Base-by-base conservation (phyloP, 345 rosid genomes). In the Nasturtium officinale region DNA sequence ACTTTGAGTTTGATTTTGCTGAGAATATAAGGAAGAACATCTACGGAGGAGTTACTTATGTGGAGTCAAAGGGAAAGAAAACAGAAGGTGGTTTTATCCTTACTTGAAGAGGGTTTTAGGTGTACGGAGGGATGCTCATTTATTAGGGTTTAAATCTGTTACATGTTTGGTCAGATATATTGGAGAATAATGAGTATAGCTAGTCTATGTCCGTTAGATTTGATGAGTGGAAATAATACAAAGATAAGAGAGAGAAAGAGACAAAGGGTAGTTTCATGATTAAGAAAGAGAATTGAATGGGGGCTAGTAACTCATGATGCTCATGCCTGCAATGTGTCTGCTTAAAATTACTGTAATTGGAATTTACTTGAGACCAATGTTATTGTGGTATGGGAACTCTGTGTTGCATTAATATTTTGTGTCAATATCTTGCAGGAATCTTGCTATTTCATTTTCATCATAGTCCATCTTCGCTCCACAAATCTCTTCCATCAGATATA, bases 81-180 rank as follows among this genome's bases (percentile, higher is more conserved):
- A 29, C 7, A 74, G 73, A 42, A 52, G 78, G 74, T 75, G 45
- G 40, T 35, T 68, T 67, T 60, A 61, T 59, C 37, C 45, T 67
- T 61, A 30, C 58, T 52, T n/a, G 75, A 55, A 70, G 23, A 23
- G 13, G 72, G 15, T 42, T 15, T 42, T 5, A 12, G 32, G 55
- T 65, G 72, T 58, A 71, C 80, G 80, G 61, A 77, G 72, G 76
- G 61, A 47, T 9, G 67, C 51, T 21, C 55, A 77, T 71, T 71
- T 71, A 77, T 77, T 77, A 71, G 80, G 80, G 76, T 77, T 77
- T 65, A 71, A 71, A 72, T 71, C 57, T 77, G 80, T 71, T 50
- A 76, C 71, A 71, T 77, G 72, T 64, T 65, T 77, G 62, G 80
- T 71, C 76, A 64, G 80, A 77, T 69, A 69, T 69, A 77, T 65